Conservation (phyloP, 495 filamentous ascomycete species). For the Pseudoneurospora amorphoporcata region DNA sequence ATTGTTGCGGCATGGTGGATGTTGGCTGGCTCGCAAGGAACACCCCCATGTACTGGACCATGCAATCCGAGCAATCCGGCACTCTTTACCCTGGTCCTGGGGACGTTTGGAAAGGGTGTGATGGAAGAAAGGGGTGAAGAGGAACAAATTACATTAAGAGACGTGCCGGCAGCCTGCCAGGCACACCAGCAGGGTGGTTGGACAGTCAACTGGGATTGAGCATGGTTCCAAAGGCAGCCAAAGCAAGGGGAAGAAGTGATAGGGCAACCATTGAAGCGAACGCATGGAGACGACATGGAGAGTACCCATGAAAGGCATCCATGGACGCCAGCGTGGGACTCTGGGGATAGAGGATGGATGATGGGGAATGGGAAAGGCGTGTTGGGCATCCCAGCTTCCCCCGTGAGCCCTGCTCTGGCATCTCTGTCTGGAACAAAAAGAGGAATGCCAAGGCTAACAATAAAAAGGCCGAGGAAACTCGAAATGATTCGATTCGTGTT, state of each 20-base stretch:
- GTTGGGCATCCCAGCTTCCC: neutral
- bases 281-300: slow-evolving; percentile 15
- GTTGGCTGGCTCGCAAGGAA: neutral
- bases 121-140: slow-evolving; percentile 10
- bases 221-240: slow-evolving; percentile 12
- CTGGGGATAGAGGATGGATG: neutral
- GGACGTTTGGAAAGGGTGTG: neutral
- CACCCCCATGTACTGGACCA: slow-evolving; percentile 13
- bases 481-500: neutral
- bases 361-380: slow-evolving; percentile 6
- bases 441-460: neutral
- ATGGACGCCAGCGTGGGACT: slow-evolving; percentile 8
- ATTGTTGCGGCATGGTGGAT: neutral
- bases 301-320: slow-evolving; percentile 12
- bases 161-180: neutral
- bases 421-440: neutral
- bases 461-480: neutral
- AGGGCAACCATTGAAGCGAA: slow-evolving; percentile 12
- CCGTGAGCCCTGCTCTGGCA: neutral
- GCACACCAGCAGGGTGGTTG: slow-evolving; percentile 10
- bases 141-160: neutral
- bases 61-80: slow-evolving; percentile 6
- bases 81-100: slow-evolving; percentile 13
- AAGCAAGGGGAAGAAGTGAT: slow-evolving; percentile 17
- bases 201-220: slow-evolving; percentile 13